These are phyloP conservation scores for Trichoderma simmonsii DNA, from an alignment of 2,329 filamentous ascomycete species.

Conservation along the genomic window DNA sequence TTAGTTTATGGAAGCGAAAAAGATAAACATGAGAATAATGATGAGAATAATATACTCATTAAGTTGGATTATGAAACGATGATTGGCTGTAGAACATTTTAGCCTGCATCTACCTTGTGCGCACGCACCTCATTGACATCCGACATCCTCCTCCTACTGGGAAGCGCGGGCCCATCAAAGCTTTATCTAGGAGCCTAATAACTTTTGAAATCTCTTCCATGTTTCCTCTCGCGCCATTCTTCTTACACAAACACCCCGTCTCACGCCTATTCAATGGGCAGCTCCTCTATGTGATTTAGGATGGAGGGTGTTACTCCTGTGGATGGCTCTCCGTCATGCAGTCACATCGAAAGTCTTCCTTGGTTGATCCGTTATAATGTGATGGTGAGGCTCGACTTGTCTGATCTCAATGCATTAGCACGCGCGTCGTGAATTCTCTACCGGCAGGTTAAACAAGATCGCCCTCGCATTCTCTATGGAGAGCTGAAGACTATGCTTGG, in stretches of 20 bases:
- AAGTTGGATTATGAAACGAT: background rate
- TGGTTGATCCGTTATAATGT: constrained; percentile 9
- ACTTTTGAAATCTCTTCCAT: background rate
- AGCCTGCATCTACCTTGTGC: background rate
- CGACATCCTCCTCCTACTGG: background rate
- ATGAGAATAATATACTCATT: background rate
- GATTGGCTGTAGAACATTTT: background rate
- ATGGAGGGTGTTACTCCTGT: background rate
- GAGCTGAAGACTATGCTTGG: background rate
- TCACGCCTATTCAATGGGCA: background rate
- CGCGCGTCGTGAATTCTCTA: background rate
- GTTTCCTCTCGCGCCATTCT: background rate
- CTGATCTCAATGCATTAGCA: constrained; percentile 16
- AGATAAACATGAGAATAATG: background rate
- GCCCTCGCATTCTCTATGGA: background rate
- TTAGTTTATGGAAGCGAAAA: background rate
- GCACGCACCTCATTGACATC: background rate
- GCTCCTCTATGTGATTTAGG: background rate
- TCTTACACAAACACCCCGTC: background rate
- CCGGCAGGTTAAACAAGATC: background rate
- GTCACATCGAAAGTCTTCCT: background rate
- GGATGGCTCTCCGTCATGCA: background rate
- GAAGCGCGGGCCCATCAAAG: background rate
- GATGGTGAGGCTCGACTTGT: constrained; percentile 9
- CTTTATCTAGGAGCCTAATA: background rate